Conservation (phyloP, 2,329 filamentous ascomycete species). For the Monilinia vaccinii-corymbosi region DNA sequence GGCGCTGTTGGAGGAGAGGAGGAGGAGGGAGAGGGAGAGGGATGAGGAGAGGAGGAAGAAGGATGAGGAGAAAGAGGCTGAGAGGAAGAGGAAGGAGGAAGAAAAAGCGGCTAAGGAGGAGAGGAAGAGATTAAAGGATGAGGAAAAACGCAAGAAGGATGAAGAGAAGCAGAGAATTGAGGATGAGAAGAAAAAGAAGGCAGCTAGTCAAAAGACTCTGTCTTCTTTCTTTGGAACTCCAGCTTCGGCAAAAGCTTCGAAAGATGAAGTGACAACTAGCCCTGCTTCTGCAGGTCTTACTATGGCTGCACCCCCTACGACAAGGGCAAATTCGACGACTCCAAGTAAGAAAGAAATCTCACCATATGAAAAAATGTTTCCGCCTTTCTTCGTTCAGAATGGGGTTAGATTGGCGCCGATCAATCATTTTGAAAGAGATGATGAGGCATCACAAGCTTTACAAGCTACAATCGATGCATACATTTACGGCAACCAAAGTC, state of each 20-base stretch:
- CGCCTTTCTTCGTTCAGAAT: constrained; percentile 70
- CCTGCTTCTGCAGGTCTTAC: constrained; percentile 18
- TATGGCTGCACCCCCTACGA: constrained; percentile 9
- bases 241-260: constrained; percentile 9
- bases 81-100: constrained; percentile 31
- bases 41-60: constrained; percentile 30
- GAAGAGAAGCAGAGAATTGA: constrained; percentile 35
- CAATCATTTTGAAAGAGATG: constrained; percentile 47
- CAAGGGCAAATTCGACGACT: constrained; percentile 16
- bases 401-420: constrained; percentile 60
- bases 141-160: constrained; percentile 27
- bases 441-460: constrained; percentile 44
- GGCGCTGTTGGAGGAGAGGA: constrained; percentile 27
- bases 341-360: constrained; percentile 25
- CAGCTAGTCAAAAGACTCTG: constrained; percentile 36
- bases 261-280: constrained; percentile 20
- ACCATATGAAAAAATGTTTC: constrained; percentile 55
- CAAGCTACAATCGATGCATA: constrained; percentile 44
- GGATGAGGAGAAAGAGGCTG: constrained; percentile 34
- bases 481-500: constrained; percentile 38
- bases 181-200: constrained; percentile 38
- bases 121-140: constrained; percentile 28
- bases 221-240: constrained; percentile 22
- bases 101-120: constrained; percentile 30
- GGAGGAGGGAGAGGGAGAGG: constrained; percentile 31